Conservation (phyloP, 2,329 filamentous ascomycete genomes). For the Daldinia sp. region DNA sequence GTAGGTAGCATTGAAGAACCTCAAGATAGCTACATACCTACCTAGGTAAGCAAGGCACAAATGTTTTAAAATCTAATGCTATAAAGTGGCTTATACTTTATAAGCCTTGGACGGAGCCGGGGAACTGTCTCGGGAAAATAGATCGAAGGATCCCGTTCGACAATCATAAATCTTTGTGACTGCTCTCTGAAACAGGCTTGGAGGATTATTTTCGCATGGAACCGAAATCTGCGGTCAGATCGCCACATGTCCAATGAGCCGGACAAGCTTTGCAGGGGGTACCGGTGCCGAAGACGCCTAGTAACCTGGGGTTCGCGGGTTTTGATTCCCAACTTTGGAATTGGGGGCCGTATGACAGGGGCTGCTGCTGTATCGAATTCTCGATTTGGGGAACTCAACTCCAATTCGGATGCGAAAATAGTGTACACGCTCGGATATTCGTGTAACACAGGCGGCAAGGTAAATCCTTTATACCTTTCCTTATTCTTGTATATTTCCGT, state of each 20-base stretch:
- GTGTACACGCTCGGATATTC: not conserved
- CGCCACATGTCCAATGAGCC: conserved; percentile 28
- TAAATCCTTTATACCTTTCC: conserved; percentile 20
- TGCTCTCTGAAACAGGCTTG: conserved; percentile 21
- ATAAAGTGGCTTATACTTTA: not conserved
- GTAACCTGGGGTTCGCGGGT: conserved; percentile 7
- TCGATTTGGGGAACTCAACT: conserved; percentile 9
- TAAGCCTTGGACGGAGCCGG: not conserved
- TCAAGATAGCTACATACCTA: not conserved
- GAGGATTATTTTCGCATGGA: conserved; percentile 27
- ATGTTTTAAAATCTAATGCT: not conserved
- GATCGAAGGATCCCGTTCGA: conserved; percentile 5
- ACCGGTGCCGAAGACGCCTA: conserved; percentile 11
- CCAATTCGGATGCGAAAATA: conserved; percentile 9
- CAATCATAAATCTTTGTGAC: conserved; percentile 14
- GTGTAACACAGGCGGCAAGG: conserved; percentile 9
- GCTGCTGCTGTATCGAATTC: not conserved
- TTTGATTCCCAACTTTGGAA: not conserved
- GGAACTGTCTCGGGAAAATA: conserved; percentile 12
- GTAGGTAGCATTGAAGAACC: not conserved
- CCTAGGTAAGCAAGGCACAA: not conserved
- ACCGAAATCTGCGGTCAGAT: not conserved
- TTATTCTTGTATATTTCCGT: conserved; percentile 1
- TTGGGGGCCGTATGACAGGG: conserved; percentile 1
- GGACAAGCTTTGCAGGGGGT: conserved; percentile 17